Conservation (phyloP, 495 filamentous ascomycete species). For the Penicillium coffeae region DNA sequence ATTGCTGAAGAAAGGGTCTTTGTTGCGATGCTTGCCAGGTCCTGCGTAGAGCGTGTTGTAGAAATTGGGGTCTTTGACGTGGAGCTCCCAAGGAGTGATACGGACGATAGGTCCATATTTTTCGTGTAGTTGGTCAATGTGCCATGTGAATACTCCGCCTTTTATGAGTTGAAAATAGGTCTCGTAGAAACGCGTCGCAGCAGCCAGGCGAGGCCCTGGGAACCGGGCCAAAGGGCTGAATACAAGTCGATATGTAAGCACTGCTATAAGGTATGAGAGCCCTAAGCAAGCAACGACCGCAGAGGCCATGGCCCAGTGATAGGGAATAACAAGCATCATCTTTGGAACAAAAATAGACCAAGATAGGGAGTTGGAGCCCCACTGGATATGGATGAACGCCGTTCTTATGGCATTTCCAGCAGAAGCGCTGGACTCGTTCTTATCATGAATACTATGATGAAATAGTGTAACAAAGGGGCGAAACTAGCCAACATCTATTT, state of each 20-base stretch:
- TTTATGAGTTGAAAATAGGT: slow-evolving; percentile 47
- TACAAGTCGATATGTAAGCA: slow-evolving; percentile 28
- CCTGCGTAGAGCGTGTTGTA: slow-evolving; percentile 28
- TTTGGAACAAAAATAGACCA: too few species aligned
- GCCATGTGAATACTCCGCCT: slow-evolving; percentile 39
- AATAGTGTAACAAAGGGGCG: too few species aligned
- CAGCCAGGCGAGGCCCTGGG: slow-evolving; percentile 47
- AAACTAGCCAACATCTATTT: too few species aligned
- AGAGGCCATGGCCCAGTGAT: too few species aligned
- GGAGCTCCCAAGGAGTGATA: background rate
- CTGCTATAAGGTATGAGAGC: background rate
- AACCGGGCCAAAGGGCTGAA: slow-evolving; percentile 39
- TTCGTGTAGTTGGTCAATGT: slow-evolving; percentile 47
- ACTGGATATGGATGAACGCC: too few species aligned
- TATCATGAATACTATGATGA: too few species aligned
- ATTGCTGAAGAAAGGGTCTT: slow-evolving; percentile 6
- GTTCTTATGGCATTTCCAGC: too few species aligned
- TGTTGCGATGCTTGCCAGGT: slow-evolving; percentile 24
- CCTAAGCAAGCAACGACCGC: too few species aligned
- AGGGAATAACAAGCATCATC: too few species aligned
- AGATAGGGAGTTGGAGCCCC: too few species aligned
- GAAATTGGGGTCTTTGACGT: slow-evolving; percentile 2
- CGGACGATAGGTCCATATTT: slow-evolving; percentile 24
- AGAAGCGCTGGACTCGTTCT: too few species aligned
- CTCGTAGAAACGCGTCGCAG: slow-evolving; percentile 42